These are phyloP conservation scores for Thraustotheca clavata DNA, from an alignment of 352 stramenopile genomes.

Conservation along the genomic window DNA sequence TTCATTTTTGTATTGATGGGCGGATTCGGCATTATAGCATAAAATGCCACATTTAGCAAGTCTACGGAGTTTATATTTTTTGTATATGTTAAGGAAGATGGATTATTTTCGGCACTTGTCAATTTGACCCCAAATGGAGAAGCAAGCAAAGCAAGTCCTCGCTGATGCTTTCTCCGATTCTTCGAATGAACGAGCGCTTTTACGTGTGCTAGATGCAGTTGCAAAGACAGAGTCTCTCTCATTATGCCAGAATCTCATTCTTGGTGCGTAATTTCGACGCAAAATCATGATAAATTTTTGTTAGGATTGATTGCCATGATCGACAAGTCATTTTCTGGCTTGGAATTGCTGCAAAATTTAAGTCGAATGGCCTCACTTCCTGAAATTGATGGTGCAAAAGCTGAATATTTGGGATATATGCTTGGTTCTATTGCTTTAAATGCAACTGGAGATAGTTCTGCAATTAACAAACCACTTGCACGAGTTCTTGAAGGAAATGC, in stretches of 20 bases:
- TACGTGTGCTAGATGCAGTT: constrained; percentile 13
- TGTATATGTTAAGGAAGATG: neutral
- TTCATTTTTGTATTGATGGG: neutral
- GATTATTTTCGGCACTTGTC: neutral
- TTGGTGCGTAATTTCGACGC: neutral
- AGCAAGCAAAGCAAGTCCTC: constrained; percentile 9
- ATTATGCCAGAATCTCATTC: constrained; percentile 9
- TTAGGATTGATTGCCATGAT: constrained; percentile 10
- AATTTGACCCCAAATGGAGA: constrained; percentile 4
- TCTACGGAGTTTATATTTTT: no score
- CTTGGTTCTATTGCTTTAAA: neutral
- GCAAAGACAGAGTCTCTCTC: constrained; percentile 13
- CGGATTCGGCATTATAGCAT: constrained; percentile 1
- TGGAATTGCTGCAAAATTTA: neutral
- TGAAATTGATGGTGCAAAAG: neutral
- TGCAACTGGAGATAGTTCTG: neutral
- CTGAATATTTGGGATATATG: constrained; percentile 14
- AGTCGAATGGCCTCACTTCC: constrained; percentile 5
- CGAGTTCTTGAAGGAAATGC: neutral
- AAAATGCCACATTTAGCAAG: no score
- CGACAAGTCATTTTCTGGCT: constrained; percentile 1
- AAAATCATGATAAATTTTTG: neutral
- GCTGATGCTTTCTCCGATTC: constrained; percentile 1
- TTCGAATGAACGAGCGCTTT: constrained; percentile 1
- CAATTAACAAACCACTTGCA: constrained; percentile 3